These are phyloP conservation scores for Aschersonia sp. DNA, from an alignment of 2,329 filamentous ascomycete species.

Conservation along the genomic window DNA sequence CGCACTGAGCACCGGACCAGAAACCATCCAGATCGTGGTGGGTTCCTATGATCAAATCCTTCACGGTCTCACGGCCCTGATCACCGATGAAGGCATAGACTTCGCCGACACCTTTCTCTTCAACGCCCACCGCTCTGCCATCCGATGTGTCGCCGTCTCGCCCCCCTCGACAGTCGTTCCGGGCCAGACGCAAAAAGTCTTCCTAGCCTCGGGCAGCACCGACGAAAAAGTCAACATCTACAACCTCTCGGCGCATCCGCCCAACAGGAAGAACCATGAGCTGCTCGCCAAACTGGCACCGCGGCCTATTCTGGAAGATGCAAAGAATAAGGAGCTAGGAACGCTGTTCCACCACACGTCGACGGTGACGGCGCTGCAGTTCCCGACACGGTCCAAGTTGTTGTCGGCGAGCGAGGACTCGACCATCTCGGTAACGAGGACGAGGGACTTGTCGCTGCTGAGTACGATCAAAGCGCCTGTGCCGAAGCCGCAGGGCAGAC, in stretches of 20 bases:
- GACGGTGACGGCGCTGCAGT: slow-evolving; percentile 64
- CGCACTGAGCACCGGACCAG: slow-evolving; percentile 4
- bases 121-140: slow-evolving; percentile 79
- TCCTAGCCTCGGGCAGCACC: slow-evolving; percentile 80
- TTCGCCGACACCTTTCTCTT: slow-evolving; percentile 94
- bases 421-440: slow-evolving; percentile 74
- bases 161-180: slow-evolving; percentile 48
- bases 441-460: slow-evolving; percentile 78
- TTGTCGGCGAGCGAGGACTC: slow-evolving; percentile 84
- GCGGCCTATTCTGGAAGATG: slow-evolving; percentile 68
- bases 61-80: slow-evolving; percentile 73
- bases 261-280: slow-evolving; percentile 32
- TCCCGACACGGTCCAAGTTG: slow-evolving; percentile 77
- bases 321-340: slow-evolving; percentile 77
- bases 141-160: slow-evolving; percentile 79
- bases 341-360: slow-evolving; percentile 76
- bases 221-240: slow-evolving; percentile 95
- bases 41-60: slow-evolving; percentile 91
- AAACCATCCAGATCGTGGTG: slow-evolving; percentile 76
- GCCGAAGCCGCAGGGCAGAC: slow-evolving; percentile 64
- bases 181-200: slow-evolving; percentile 63
- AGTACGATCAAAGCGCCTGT: slow-evolving; percentile 81
- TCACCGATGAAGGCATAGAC: slow-evolving; percentile 34
- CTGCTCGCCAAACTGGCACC: slow-evolving; percentile 53
- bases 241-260: slow-evolving; percentile 61